Percentiles rank a stretch among this genome's conserved stretches.
Evolutionary conservation across 331 rosid species (phyloP).

Genomic region (Dryas integrifolia): DNA sequence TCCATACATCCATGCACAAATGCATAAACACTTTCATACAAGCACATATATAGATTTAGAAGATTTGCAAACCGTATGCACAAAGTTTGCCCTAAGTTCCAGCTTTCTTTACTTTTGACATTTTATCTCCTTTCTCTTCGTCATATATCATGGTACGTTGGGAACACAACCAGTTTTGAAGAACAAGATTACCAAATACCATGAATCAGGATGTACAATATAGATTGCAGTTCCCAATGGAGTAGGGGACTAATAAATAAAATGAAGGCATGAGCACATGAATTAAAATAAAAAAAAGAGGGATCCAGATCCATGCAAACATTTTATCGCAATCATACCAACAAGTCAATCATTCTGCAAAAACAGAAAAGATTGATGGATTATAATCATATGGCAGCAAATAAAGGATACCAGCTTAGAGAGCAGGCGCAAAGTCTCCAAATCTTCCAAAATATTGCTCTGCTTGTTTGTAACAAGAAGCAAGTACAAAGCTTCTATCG

Average conservation of each 20-base stretch:
- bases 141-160: neutral
- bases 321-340: neutral
- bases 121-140: neutral
- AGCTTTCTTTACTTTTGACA: neutral
- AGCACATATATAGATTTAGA: neutral
- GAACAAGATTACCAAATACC: neutral
- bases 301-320: slow-evolving; percentile 2
- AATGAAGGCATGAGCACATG: neutral
- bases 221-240: neutral
- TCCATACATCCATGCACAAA: slow-evolving; percentile 1
- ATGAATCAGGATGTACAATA: neutral
- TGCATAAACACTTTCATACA: neutral
- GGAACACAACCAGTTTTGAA: neutral
- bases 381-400: slow-evolving; percentile 20
- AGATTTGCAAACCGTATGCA: neutral
- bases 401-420: slow-evolving; percentile 89
- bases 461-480: slow-evolving; percentile 94
- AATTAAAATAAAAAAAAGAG: neutral
- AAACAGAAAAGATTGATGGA: neutral
- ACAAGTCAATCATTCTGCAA: neutral
- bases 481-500: slow-evolving; percentile 85
- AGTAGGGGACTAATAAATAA: neutral
- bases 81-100: neutral
- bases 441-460: slow-evolving; percentile 94
- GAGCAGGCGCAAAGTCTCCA: slow-evolving; percentile 86